These are phyloP conservation scores for Clarireedia sp. DNA, from an alignment of 2,329 filamentous ascomycete genomes.

Conservation along the genomic window DNA sequence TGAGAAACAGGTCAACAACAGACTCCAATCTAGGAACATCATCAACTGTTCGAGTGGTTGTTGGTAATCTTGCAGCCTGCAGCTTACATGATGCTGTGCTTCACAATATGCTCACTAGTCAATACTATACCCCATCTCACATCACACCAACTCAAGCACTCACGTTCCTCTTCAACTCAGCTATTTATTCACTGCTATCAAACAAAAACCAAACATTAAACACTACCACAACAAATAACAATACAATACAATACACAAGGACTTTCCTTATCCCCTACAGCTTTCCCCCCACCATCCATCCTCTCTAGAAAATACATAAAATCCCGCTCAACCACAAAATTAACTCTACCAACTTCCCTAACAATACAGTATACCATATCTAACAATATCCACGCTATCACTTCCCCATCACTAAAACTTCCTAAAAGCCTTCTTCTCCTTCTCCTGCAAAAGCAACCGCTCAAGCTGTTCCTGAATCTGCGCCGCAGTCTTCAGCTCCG, in stretches of 20 bases:
- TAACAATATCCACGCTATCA: conserved; percentile 1
- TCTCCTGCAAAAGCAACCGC: conserved; percentile 6
- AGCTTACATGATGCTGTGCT: too few species aligned
- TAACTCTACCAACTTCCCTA: not conserved
- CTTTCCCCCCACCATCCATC: not conserved
- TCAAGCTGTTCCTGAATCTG: conserved; percentile 11
- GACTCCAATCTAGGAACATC: too few species aligned
- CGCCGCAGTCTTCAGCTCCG: not conserved
- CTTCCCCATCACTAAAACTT: not conserved
- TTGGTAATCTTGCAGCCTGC: too few species aligned
- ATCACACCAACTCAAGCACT: not conserved
- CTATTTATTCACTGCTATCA: not conserved
- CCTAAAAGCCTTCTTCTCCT: conserved; percentile 8
- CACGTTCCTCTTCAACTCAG: not conserved
- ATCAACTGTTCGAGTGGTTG: too few species aligned
- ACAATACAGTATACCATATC: not conserved
- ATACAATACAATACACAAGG: not conserved
- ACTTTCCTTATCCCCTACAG: not conserved
- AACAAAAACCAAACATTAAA: conserved; percentile 1
- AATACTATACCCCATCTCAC: not conserved
- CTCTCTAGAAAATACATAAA: not conserved
- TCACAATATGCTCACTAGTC: too few species aligned
- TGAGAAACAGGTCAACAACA: too few species aligned
- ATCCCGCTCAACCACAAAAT: not conserved
- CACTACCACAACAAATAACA: conserved; percentile 3